A percentile compares a stretch with the other conserved stretches of the same genome.
These are phyloP conservation scores for Macrotyloma uniflorum DNA, from an alignment of 306 rosid genomes.

Conservation along the genomic window DNA sequence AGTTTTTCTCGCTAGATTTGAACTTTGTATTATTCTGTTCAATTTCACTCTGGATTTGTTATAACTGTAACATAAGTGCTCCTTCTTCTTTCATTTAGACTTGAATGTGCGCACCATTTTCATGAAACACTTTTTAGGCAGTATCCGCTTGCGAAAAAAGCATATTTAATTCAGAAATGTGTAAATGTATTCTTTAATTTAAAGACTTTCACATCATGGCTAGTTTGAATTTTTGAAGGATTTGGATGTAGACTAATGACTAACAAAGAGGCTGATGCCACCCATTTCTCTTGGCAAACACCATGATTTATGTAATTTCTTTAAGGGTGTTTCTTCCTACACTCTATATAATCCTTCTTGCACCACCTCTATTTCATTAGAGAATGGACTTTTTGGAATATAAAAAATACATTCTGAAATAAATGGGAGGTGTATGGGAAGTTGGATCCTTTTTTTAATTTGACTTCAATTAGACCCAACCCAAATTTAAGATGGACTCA, in stretches of 20 bases:
- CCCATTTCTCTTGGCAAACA: not conserved
- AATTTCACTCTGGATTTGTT: not conserved
- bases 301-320: too few species aligned
- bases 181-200: not conserved
- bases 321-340: too few species aligned
- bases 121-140: not conserved
- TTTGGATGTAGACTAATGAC: not conserved
- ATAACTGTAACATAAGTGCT: not conserved
- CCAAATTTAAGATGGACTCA: too few species aligned
- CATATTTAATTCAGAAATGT: not conserved
- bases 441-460: too few species aligned
- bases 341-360: too few species aligned
- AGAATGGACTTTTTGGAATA: too few species aligned
- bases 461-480: too few species aligned
- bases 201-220: too few species aligned
- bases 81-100: not conserved
- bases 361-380: too few species aligned
- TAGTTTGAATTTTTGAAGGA: too few species aligned
- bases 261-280: not conserved
- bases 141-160: not conserved
- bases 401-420: too few species aligned
- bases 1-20: not conserved
- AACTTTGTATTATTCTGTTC: not conserved
- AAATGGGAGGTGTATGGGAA: too few species aligned
- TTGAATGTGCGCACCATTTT: not conserved